Percentiles rank a stretch among this genome's conserved stretches.
Evolutionary conservation across 2,329 filamentous ascomycete species (phyloP).

Genomic region (Pseudopithomyces chartarum): DNA sequence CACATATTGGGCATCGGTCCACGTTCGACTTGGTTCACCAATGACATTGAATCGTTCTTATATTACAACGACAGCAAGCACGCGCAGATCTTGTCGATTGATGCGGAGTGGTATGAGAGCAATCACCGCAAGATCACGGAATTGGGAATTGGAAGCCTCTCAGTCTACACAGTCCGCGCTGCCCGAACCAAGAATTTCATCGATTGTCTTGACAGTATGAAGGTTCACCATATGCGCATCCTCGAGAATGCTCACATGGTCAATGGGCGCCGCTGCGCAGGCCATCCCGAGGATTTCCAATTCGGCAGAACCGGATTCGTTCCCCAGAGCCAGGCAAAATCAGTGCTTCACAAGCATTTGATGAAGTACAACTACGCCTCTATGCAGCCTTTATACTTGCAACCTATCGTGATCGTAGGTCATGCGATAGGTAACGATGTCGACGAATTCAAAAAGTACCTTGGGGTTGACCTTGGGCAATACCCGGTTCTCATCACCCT

Average conservation of each 20-base stretch:
- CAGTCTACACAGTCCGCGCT: conserved; percentile 1
- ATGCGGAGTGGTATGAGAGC: conserved; percentile 25
- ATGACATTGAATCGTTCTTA: neutral
- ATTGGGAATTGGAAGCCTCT: conserved; percentile 17
- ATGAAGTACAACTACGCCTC: neutral
- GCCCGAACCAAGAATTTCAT: neutral
- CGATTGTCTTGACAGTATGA: neutral
- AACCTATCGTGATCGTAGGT: conserved; percentile 26
- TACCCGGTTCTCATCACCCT: conserved; percentile 18
- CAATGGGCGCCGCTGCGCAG: conserved; percentile 16
- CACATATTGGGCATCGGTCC: neutral
- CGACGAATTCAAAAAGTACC: conserved; percentile 16
- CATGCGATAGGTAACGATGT: conserved; percentile 24
- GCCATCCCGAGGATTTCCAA: conserved; percentile 18
- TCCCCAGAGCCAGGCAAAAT: conserved; percentile 1
- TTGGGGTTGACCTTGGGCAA: conserved; percentile 21
- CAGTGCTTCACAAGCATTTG: conserved; percentile 13
- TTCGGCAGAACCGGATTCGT: conserved; percentile 24
- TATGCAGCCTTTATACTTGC: neutral
- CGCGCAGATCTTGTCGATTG: conserved; percentile 19
- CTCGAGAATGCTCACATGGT: conserved; percentile 19
- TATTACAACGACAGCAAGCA: conserved; percentile 2
- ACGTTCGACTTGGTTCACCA: neutral
- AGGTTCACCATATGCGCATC: conserved; percentile 20
- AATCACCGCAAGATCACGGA: conserved; percentile 18